Evolutionary conservation across 1,139 yeast species (phyloP).

Genomic region (Candida albicans): DNA sequence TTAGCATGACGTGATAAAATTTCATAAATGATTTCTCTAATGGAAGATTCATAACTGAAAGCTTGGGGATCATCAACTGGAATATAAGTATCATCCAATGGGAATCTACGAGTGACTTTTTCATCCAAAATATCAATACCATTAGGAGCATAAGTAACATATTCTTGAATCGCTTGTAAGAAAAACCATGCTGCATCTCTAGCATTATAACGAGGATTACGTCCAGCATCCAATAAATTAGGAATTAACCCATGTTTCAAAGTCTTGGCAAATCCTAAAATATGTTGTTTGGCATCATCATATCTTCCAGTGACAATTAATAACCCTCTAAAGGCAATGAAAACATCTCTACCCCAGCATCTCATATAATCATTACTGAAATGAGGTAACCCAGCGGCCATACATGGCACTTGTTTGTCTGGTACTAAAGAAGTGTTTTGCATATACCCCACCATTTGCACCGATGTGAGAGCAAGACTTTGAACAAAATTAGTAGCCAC

Average conservation of each 20-base stretch:
- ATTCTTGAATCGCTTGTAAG: slow-evolving; percentile 83
- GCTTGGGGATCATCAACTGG: slow-evolving; percentile 71
- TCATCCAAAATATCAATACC: slow-evolving; percentile 70
- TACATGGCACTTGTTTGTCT: slow-evolving; percentile 58
- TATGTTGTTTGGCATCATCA: slow-evolving; percentile 79
- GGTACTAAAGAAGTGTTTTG: slow-evolving; percentile 78
- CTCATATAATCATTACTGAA: slow-evolving; percentile 89
- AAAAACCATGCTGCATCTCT: slow-evolving; percentile 98
- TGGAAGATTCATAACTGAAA: slow-evolving; percentile 65
- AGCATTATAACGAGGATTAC: slow-evolving; percentile 92
- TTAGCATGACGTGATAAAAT: slow-evolving; percentile 81
- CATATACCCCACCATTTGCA: slow-evolving; percentile 83
- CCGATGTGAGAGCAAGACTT: slow-evolving; percentile 74
- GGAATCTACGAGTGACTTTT: slow-evolving; percentile 80
- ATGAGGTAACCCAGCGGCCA: slow-evolving; percentile 97
- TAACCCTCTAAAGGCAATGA: slow-evolving; percentile 81
- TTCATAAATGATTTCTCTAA: slow-evolving; percentile 79
- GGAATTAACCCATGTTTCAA: slow-evolving; percentile 95
- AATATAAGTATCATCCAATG: slow-evolving; percentile 80
- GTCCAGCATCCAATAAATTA: slow-evolving; percentile 86
- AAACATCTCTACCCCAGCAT: slow-evolving; percentile 98
- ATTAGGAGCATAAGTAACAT: slow-evolving; percentile 63
- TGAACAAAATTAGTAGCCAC: slow-evolving; percentile 73
- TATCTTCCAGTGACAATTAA: slow-evolving; percentile 73
- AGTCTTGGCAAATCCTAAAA: slow-evolving; percentile 85